Evolutionary conservation across 1,139 yeast species (phyloP).

Genomic region (Geotrichum europaeum): DNA sequence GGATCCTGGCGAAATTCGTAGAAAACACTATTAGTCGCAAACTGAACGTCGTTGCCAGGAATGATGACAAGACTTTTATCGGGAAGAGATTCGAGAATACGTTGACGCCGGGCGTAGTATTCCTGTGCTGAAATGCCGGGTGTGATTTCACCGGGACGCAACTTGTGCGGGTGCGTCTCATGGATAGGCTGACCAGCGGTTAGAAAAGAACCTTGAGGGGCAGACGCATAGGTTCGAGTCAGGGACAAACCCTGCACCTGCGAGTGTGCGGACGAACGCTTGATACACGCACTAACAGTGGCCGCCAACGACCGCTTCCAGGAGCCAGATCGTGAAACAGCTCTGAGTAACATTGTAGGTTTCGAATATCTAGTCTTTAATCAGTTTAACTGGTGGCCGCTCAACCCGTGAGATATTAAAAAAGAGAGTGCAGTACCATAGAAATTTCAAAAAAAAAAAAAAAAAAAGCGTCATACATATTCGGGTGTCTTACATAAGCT

Average conservation of each 20-base stretch:
- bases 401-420: background rate
- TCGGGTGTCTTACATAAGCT: background rate
- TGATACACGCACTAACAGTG: background rate
- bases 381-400: background rate
- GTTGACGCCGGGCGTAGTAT: slow-evolving; percentile 63
- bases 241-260: background rate
- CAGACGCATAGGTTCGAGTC: background rate
- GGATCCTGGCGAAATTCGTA: slow-evolving; percentile 89
- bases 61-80: slow-evolving; percentile 64
- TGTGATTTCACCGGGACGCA: slow-evolving; percentile 72
- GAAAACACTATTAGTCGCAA: slow-evolving; percentile 85
- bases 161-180: slow-evolving; percentile 75
- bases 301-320: background rate
- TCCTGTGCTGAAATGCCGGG: slow-evolving; percentile 84
- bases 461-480: background rate
- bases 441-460: background rate
- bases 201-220: background rate
- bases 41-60: slow-evolving; percentile 66
- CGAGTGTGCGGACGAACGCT: background rate
- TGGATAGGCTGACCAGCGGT: slow-evolving; percentile 75
- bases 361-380: background rate
- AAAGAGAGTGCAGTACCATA: background rate
- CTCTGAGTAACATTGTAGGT: background rate
- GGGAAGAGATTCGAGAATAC: slow-evolving; percentile 53
- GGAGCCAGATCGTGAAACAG: background rate